Conservation (phyloP, 2,329 filamentous ascomycete species). For the Fusarium ramigenum region DNA sequence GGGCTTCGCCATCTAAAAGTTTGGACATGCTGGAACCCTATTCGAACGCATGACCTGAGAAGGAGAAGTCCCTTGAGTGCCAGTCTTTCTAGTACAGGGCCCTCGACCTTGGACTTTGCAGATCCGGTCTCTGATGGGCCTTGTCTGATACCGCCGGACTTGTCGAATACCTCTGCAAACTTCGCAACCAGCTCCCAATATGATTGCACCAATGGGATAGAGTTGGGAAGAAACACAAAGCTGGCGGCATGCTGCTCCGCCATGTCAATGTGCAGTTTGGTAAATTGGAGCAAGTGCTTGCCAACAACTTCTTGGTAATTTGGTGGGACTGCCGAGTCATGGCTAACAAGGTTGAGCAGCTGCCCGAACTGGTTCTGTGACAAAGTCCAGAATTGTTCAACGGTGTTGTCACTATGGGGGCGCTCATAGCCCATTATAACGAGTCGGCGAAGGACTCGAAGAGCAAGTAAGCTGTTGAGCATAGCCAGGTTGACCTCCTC, state of each 20-base stretch:
- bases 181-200: conserved; percentile 87
- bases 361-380: conserved; percentile 81
- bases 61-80: conserved; percentile 85
- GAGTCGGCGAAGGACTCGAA: conserved; percentile 84
- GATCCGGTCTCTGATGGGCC: conserved; percentile 49
- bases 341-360: conserved; percentile 72
- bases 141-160: conserved; percentile 65
- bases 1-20: conserved; percentile 85
- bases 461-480: conserved; percentile 78
- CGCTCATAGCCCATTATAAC: conserved; percentile 84
- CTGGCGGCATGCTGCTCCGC: conserved; percentile 80
- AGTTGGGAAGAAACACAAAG: conserved; percentile 84
- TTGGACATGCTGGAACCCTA: conserved; percentile 82
- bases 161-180: conserved; percentile 78
- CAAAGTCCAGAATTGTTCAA: conserved; percentile 82
- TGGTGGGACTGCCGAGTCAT: conserved; percentile 62
- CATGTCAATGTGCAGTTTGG: conserved; percentile 92
- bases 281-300: conserved; percentile 88
- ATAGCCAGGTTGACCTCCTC: conserved; percentile 70
- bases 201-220: conserved; percentile 77
- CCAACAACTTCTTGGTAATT: conserved; percentile 72
- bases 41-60: conserved; percentile 82
- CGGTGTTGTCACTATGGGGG: conserved; percentile 80
- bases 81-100: conserved; percentile 78
- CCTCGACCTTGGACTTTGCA: conserved; percentile 63